Evolutionary conservation across 2,329 filamentous ascomycete species (phyloP).

Genomic region (Annulohypoxylon truncatum): DNA sequence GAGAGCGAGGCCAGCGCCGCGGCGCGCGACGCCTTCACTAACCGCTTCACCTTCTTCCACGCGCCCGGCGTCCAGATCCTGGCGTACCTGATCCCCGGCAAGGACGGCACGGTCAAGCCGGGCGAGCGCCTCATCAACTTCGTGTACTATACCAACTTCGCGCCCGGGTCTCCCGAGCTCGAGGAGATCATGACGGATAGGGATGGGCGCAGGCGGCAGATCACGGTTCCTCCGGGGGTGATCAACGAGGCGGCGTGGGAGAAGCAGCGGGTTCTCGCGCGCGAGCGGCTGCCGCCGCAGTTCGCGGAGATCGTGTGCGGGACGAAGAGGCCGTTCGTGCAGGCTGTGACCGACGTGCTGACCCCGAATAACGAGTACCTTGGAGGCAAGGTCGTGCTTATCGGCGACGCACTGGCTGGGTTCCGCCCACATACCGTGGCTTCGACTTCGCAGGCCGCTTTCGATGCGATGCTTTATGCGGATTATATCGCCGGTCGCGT

Average conservation of each 20-base stretch:
- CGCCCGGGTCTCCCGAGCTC: constrained; percentile 49
- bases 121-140: constrained; percentile 58
- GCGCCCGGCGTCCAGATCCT: constrained; percentile 54
- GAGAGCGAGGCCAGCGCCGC: constrained; percentile 53
- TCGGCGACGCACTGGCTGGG: constrained; percentile 58
- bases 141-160: constrained; percentile 59
- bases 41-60: constrained; percentile 57
- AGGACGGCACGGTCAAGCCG: constrained; percentile 52
- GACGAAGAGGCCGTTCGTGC: constrained; percentile 56
- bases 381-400: constrained; percentile 54
- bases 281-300: constrained; percentile 52
- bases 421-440: constrained; percentile 59
- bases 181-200: constrained; percentile 52
- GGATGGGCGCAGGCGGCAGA: constrained; percentile 48
- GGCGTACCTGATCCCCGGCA: constrained; percentile 56
- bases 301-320: constrained; percentile 56
- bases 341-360: constrained; percentile 55
- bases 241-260: constrained; percentile 51
- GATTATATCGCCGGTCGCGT: constrained; percentile 51
- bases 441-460: constrained; percentile 56
- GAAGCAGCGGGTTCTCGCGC: constrained; percentile 50
- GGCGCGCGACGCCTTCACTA: constrained; percentile 50
- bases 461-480: constrained; percentile 52
- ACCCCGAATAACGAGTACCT: constrained; percentile 52
- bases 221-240: constrained; percentile 54